These are phyloP conservation scores for Emmonsiellopsis sp. DNA, from an alignment of 2,329 filamentous ascomycete species.

Conservation along the genomic window DNA sequence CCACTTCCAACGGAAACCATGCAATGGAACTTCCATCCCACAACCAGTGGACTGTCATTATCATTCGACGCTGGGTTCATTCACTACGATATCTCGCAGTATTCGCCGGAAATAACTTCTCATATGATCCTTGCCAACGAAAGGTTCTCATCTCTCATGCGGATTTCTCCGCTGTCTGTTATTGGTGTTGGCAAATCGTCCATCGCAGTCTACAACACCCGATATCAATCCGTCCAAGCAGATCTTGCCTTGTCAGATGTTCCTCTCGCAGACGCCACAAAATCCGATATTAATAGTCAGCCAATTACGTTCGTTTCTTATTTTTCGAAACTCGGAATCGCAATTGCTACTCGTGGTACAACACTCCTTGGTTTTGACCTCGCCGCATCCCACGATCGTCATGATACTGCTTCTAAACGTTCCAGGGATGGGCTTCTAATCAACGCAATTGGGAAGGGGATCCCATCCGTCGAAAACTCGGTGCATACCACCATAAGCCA, in stretches of 20 bases:
- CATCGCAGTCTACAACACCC: constrained; percentile 39
- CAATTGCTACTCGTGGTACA: constrained; percentile 32
- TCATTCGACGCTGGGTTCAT: constrained; percentile 32
- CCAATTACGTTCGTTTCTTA: constrained; percentile 33
- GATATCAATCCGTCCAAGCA: constrained; percentile 38
- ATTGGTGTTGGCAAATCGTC: constrained; percentile 33
- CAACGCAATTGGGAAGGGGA: constrained; percentile 35
- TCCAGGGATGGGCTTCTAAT: constrained; percentile 32
- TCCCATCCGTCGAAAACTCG: constrained; percentile 23
- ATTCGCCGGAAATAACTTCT: constrained; percentile 29
- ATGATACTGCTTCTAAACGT: constrained; percentile 27
- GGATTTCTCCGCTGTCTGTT: constrained; percentile 34
- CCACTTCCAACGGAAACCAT: constrained; percentile 18
- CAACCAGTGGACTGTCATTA: constrained; percentile 29
- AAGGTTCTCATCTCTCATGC: constrained; percentile 33
- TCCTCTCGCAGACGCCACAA: constrained; percentile 16
- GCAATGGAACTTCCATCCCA: constrained; percentile 33
- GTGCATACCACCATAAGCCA: constrained; percentile 19
- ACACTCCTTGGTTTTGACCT: constrained; percentile 38
- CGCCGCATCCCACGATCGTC: constrained; percentile 21
- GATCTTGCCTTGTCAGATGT: constrained; percentile 28
- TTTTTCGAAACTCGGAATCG: constrained; percentile 35
- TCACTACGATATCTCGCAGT: constrained; percentile 36
- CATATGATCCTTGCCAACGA: constrained; percentile 30
- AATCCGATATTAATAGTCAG: constrained; percentile 14